Conservation (phyloP, 768 basidiomycete genomes). For the Naganishia kalamii region DNA sequence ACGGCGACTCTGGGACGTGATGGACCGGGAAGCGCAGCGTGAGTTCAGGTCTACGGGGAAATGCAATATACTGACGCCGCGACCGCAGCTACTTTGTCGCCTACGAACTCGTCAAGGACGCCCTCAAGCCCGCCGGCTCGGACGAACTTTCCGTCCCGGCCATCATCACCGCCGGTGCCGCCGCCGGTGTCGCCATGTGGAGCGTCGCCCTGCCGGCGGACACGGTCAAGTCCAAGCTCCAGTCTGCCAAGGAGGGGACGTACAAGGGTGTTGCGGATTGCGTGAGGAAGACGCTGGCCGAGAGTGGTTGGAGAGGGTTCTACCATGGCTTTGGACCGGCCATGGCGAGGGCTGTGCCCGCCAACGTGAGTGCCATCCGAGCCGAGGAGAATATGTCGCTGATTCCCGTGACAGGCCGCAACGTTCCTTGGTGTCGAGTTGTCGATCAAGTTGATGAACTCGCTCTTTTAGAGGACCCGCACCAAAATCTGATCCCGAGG, state of each 20-base stretch:
- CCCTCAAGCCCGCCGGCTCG: conserved; percentile 70
- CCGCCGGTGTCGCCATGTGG: conserved; percentile 98
- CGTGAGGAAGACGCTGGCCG: conserved; percentile 79
- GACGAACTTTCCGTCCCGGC: conserved; percentile 78
- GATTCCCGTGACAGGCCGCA: conserved; percentile 26
- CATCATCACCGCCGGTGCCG: conserved; percentile 84
- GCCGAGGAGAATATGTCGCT: background rate
- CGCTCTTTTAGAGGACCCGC: conserved; percentile 48
- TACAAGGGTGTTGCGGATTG: conserved; percentile 93
- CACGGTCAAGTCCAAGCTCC: conserved; percentile 89
- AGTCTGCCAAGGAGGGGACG: conserved; percentile 95
- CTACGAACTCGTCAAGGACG: conserved; percentile 88
- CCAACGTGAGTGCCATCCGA: conserved; percentile 76
- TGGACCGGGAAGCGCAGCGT: conserved; percentile 95
- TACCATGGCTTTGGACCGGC: conserved; percentile 99
- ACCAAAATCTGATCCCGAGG: too few species aligned
- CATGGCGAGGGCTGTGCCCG: conserved; percentile 90
- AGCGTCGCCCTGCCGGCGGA: conserved; percentile 93
- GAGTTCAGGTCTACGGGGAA: conserved; percentile 42
- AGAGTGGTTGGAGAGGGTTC: conserved; percentile 74
- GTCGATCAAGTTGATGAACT: conserved; percentile 74
- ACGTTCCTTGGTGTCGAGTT: conserved; percentile 74
- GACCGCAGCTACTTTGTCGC: conserved; percentile 83
- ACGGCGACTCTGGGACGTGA: conserved; percentile 89
- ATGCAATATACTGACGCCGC: background rate